Percentiles rank a stretch among this genome's conserved stretches.
These are phyloP conservation scores for Aspergillus jensenii DNA, from an alignment of 2,329 filamentous ascomycete species.

Conservation along the genomic window DNA sequence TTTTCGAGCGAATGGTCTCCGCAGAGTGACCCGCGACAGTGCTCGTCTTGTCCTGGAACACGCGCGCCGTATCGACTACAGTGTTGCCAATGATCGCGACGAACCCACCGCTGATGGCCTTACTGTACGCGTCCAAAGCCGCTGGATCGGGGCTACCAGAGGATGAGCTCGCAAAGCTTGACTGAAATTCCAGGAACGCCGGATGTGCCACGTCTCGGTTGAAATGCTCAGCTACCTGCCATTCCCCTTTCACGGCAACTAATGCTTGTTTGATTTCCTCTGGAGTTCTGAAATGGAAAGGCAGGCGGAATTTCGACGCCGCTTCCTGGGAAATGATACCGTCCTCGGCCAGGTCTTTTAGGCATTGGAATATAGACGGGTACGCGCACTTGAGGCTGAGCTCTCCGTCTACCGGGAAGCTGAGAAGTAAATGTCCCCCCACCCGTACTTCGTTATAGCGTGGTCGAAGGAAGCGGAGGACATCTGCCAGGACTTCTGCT, in stretches of 20 bases:
- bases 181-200: conserved; percentile 1
- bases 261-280: conserved; percentile 1
- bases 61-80: conserved; percentile 2
- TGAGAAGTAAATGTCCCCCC: conserved; percentile 4
- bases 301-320: conserved; percentile 1
- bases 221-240: conserved; percentile 4
- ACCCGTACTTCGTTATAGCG: neutral
- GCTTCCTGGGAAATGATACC: neutral
- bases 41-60: neutral
- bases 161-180: neutral
- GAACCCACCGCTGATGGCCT: neutral
- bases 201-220: conserved; percentile 1
- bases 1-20: neutral
- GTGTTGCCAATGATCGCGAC: conserved; percentile 8
- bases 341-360: neutral
- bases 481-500: conserved; percentile 1
- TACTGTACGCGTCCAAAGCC: conserved; percentile 1
- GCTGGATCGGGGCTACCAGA: neutral
- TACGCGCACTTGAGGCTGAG: conserved; percentile 3
- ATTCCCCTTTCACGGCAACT: neutral
- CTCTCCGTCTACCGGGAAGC: conserved; percentile 4
- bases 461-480: neutral
- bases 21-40: neutral
- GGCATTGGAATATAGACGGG: neutral
- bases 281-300: conserved; percentile 1